Evolutionary conservation across 139 green algal species (phyloP).

Genomic region (Klebsormidium nitens): DNA sequence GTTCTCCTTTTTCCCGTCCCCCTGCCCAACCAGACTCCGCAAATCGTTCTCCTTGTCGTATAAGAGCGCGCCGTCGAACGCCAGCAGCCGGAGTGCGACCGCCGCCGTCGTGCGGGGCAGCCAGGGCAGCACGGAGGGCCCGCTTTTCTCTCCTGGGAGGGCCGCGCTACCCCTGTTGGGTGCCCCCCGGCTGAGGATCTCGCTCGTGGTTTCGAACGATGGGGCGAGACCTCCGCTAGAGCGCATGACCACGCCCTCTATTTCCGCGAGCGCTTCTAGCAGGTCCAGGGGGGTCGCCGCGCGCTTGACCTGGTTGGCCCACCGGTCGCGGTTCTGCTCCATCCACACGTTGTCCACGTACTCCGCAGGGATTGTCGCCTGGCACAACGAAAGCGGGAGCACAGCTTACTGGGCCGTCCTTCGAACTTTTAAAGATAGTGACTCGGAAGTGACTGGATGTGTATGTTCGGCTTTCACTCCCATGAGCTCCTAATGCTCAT

Average conservation of each 20-base stretch:
- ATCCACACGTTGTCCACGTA: slow-evolving; percentile 23
- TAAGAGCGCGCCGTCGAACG: slow-evolving; percentile 58
- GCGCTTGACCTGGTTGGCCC: slow-evolving; percentile 36
- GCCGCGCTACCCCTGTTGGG: neutral
- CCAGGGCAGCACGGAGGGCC: slow-evolving; percentile 58
- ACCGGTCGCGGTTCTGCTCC: slow-evolving; percentile 17
- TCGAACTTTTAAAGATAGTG: too few relatives aligned
- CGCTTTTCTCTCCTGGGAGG: neutral
- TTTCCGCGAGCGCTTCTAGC: slow-evolving; percentile 49
- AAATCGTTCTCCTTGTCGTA: slow-evolving; percentile 46
- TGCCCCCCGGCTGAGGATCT: slow-evolving; percentile 7
- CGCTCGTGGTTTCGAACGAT: slow-evolving; percentile 29
- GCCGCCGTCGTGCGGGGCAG: slow-evolving; percentile 63
- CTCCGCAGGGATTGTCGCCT: slow-evolving; percentile 14
- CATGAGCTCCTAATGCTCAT: too few relatives aligned
- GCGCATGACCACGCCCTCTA: slow-evolving; percentile 48
- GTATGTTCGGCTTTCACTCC: too few relatives aligned
- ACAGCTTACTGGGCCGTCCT: too few relatives aligned
- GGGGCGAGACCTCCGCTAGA: slow-evolving; percentile 29
- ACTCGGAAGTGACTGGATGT: too few relatives aligned
- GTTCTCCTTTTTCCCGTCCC: too few relatives aligned
- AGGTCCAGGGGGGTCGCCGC: slow-evolving; percentile 39
- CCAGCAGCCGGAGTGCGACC: slow-evolving; percentile 57
- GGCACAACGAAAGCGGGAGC: too few relatives aligned
- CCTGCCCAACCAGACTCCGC: too few relatives aligned